Evolutionary conservation across 2,329 filamentous ascomycete species (phyloP).

Genomic region (Phymatotrichopsis omnivora): DNA sequence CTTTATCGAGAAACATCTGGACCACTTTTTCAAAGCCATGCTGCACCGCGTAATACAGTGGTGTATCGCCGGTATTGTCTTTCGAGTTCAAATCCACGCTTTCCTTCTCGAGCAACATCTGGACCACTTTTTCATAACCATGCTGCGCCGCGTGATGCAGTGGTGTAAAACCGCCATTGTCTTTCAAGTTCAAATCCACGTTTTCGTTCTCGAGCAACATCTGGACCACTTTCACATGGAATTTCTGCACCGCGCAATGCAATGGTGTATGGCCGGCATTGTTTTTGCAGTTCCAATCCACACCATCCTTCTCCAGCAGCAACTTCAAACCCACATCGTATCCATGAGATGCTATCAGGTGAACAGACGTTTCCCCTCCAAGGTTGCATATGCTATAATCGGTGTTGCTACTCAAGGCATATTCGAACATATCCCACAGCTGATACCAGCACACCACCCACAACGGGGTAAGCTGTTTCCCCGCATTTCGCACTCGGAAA

Average conservation of each 20-base stretch:
- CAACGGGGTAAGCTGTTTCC: background rate
- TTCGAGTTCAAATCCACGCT: too few relatives aligned
- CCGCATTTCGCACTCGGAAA: background rate
- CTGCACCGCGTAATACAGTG: too few relatives aligned
- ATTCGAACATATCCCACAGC: background rate
- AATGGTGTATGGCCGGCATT: constrained; percentile 21
- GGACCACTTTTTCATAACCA: too few relatives aligned
- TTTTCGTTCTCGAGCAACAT: constrained; percentile 18
- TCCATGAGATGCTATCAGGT: constrained; percentile 12
- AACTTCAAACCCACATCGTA: constrained; percentile 5
- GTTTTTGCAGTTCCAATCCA: constrained; percentile 17
- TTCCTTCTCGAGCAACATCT: too few relatives aligned
- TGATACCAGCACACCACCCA: background rate
- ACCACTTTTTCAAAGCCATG: too few relatives aligned
- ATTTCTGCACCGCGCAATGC: constrained; percentile 13
- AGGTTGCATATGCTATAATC: constrained; percentile 11
- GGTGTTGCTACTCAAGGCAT: background rate
- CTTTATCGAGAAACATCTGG: too few relatives aligned
- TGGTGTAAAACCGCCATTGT: too few relatives aligned
- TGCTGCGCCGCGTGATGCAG: too few relatives aligned
- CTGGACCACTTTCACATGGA: constrained; percentile 19
- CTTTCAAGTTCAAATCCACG: too few relatives aligned
- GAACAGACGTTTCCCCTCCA: constrained; percentile 13
- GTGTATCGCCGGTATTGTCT: too few relatives aligned
- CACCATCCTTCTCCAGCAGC: background rate